Evolutionary conservation across 2,329 filamentous ascomycete species (phyloP).

Genomic region (Didymella pomorum): DNA sequence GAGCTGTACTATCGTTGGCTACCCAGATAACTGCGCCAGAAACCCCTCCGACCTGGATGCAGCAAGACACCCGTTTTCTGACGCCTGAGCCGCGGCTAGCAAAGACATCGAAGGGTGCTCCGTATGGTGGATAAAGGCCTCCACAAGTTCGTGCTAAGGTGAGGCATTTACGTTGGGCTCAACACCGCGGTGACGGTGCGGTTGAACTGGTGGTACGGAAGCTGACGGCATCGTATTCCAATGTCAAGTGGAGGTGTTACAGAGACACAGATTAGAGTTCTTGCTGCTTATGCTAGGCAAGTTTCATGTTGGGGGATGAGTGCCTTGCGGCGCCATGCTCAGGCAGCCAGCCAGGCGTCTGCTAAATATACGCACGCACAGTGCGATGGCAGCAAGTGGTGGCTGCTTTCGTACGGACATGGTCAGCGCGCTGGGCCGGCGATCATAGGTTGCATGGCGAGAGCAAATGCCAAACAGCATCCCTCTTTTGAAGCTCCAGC

Average conservation of each 20-base stretch:
- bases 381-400: slow-evolving; percentile 20
- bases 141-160: slow-evolving; percentile 17
- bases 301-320: slow-evolving; percentile 16
- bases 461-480: slow-evolving; percentile 4
- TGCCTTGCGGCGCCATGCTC: slow-evolving; percentile 7
- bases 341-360: slow-evolving; percentile 12
- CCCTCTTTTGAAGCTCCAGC: slow-evolving; percentile 12
- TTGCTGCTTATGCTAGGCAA: slow-evolving; percentile 10
- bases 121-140: slow-evolving; percentile 21
- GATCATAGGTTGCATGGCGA: slow-evolving; percentile 7
- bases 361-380: slow-evolving; percentile 23
- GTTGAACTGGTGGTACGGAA: slow-evolving; percentile 13
- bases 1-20: slow-evolving; percentile 15
- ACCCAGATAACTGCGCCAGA: slow-evolving; percentile 9
- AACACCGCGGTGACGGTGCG: slow-evolving; percentile 8
- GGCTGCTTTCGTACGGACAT: slow-evolving; percentile 15
- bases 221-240: slow-evolving; percentile 2
- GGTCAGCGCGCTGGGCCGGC: slow-evolving; percentile 18
- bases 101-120: slow-evolving; percentile 2
- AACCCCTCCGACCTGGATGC: slow-evolving; percentile 4
- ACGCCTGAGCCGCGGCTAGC: slow-evolving; percentile 14
- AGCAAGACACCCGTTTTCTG: slow-evolving; percentile 18
- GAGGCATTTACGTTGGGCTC: slow-evolving; percentile 23
- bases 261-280: slow-evolving; percentile 8
- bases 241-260: slow-evolving; percentile 9